Conservation (phyloP, 768 basidiomycete genomes). For the Leccinum truebloodii region DNA sequence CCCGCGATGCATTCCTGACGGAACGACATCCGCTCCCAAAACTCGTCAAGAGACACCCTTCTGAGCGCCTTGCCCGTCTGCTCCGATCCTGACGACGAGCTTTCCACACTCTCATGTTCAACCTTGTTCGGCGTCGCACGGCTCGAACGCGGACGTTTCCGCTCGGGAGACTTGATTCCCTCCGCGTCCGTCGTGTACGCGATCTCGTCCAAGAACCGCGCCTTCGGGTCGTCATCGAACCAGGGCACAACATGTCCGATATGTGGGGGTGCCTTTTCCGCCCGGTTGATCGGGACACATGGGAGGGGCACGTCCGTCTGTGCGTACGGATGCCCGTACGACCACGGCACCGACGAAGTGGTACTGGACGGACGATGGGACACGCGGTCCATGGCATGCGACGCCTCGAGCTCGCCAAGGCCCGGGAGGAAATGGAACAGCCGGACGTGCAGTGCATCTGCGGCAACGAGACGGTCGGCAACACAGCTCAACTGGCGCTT, state of each 20-base stretch:
- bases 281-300: conserved; percentile 43
- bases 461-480: conserved; percentile 39
- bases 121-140: conserved; percentile 10
- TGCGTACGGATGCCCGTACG: conserved; percentile 79
- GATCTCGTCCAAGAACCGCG: conserved; percentile 90
- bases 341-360: conserved; percentile 47
- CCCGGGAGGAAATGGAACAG: conserved; percentile 73
- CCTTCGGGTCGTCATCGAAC: conserved; percentile 97
- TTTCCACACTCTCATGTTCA: conserved; percentile 21
- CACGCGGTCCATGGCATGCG: conserved; percentile 49
- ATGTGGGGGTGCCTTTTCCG: conserved; percentile 26
- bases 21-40: conserved; percentile 97
- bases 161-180: conserved; percentile 57
- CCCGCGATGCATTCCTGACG: conserved; percentile 93
- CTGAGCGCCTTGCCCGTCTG: conserved; percentile 53
- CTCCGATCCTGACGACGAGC: conserved; percentile 32
- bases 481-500: conserved; percentile 67
- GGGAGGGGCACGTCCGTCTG: conserved; percentile 42
- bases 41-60: conserved; percentile 71
- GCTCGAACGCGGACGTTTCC: conserved; percentile 53
- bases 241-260: conserved; percentile 81
- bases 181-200: conserved; percentile 67
- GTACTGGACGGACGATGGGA: conserved; percentile 23
- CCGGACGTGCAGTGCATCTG: conserved; percentile 12
- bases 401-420: conserved; percentile 66